phyloP scores from a whole-genome alignment of 495 filamentous ascomycete species.

The Aspergillus olivimuriae region DNA sequence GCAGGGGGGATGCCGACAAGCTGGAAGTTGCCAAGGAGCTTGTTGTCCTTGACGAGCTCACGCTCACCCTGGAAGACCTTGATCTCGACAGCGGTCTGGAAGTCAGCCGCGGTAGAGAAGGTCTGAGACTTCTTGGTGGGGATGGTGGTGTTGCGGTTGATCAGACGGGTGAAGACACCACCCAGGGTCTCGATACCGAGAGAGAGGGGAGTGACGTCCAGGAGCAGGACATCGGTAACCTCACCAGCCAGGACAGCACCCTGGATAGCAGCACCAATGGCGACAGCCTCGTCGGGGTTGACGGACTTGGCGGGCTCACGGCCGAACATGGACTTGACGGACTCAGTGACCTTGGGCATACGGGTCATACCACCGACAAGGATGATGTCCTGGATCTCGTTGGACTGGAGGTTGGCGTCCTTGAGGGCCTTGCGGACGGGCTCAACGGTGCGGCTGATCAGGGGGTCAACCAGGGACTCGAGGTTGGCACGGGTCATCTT shows the following conservation, averaged over 20 bases:
- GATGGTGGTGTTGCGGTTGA: conserved; percentile 99
- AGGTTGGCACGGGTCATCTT: conserved; percentile 93
- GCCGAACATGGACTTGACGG: conserved; percentile 95
- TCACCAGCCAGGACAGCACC: conserved; percentile 95
- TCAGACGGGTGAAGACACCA: conserved; percentile 98
- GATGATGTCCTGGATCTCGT: conserved; percentile 98
- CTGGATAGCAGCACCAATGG: conserved; percentile 97
- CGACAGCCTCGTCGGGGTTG: conserved; percentile 98
- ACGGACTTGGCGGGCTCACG: conserved; percentile 98
- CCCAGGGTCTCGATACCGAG: conserved; percentile 99
- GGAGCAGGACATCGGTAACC: conserved; percentile 90
- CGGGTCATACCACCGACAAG: conserved; percentile 99
- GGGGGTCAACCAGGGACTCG: conserved; percentile 84
- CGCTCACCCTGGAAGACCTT: conserved; percentile 99
- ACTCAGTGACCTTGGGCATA: conserved; percentile 99
- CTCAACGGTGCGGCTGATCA: conserved; percentile 80
- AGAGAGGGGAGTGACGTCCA: conserved; percentile 95
- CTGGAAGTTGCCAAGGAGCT: conserved; percentile 99
- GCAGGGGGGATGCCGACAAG: conserved; percentile 96
- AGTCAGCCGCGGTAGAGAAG: conserved; percentile 97
- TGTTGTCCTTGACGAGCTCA: conserved; percentile 99
- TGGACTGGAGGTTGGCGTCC: conserved; percentile 88
- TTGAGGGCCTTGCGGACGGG: conserved; percentile 96
- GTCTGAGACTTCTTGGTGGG: conserved; percentile 99
- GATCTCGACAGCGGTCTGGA: conserved; percentile 99